Evolutionary conservation across 2,329 filamentous ascomycete genomes (phyloP).

Genomic region (Cladosporium austrohemisphaericum): DNA sequence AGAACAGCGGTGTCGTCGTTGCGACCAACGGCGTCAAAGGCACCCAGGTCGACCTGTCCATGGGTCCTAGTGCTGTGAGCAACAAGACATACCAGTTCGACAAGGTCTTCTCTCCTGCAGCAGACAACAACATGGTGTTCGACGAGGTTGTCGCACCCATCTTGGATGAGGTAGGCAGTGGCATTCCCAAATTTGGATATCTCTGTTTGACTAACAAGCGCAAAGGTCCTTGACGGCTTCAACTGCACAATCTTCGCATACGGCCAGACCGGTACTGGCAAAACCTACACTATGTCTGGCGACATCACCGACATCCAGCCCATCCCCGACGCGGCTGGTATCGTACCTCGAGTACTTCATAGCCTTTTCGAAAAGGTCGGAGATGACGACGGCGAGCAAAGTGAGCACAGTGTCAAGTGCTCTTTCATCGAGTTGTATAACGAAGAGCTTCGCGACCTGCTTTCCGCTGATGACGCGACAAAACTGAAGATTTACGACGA

Average conservation of each 20-base stretch:
- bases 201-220: constrained; percentile 6
- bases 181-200: not conserved
- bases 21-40: constrained; percentile 84
- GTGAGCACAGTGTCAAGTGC: constrained; percentile 88
- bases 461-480: constrained; percentile 72
- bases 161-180: constrained; percentile 70
- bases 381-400: constrained; percentile 56
- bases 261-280: constrained; percentile 94
- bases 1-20: constrained; percentile 92
- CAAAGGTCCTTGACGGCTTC: constrained; percentile 83
- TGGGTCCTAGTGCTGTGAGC: constrained; percentile 87
- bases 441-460: constrained; percentile 87
- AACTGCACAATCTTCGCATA: constrained; percentile 99
- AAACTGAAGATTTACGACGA: constrained; percentile 98
- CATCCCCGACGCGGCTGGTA: constrained; percentile 85
- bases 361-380: constrained; percentile 83
- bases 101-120: constrained; percentile 91
- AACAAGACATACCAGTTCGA: constrained; percentile 98
- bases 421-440: constrained; percentile 99
- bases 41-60: constrained; percentile 76
- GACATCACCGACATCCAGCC: constrained; percentile 92
- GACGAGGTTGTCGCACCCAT: constrained; percentile 94
- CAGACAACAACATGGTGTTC: constrained; percentile 89
- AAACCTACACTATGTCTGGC: constrained; percentile 99
- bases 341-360: constrained; percentile 87